Evolutionary conservation across 192 early-diverging fungal genomes (phyloP).

Genomic region (Backusella sp.): DNA sequence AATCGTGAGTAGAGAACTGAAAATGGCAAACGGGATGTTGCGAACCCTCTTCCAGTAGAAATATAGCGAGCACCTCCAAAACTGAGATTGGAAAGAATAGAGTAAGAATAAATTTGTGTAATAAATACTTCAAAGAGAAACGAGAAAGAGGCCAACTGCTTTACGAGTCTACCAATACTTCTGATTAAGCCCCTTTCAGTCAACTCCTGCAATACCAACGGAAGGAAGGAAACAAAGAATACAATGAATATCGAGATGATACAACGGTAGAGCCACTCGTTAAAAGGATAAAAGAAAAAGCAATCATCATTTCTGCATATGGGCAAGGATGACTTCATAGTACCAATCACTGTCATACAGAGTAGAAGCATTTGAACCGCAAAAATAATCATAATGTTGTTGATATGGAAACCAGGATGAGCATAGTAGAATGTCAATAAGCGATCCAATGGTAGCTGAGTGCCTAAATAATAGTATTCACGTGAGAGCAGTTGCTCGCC

Average conservation of each 20-base stretch:
- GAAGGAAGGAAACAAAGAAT: slow-evolving; percentile 66
- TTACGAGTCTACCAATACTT: slow-evolving; percentile 54
- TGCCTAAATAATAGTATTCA: slow-evolving; percentile 76
- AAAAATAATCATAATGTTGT: slow-evolving; percentile 74
- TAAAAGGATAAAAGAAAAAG: slow-evolving; percentile 56
- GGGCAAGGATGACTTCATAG: slow-evolving; percentile 51
- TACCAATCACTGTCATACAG: slow-evolving; percentile 59
- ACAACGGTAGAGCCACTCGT: slow-evolving; percentile 64
- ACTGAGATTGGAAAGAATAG: slow-evolving; percentile 66
- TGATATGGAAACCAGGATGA: slow-evolving; percentile 76
- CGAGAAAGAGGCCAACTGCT: slow-evolving; percentile 67
- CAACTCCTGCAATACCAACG: slow-evolving; percentile 68
- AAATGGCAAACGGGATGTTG: slow-evolving; percentile 64
- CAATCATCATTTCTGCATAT: slow-evolving; percentile 52
- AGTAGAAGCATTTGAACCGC: slow-evolving; percentile 68
- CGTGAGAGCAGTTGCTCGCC: slow-evolving; percentile 78
- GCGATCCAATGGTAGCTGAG: slow-evolving; percentile 68
- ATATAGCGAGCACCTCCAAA: slow-evolving; percentile 72
- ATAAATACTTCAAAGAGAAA: slow-evolving; percentile 71
- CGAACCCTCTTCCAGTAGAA: slow-evolving; percentile 71
- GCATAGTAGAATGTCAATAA: slow-evolving; percentile 76
- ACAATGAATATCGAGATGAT: slow-evolving; percentile 70
- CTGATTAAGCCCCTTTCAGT: slow-evolving; percentile 65
- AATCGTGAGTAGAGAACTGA: slow-evolving; percentile 63
- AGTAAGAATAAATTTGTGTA: slow-evolving; percentile 68